phyloP scores from a whole-genome alignment of 345 rosid species.

The Turnera subulata region DNA sequence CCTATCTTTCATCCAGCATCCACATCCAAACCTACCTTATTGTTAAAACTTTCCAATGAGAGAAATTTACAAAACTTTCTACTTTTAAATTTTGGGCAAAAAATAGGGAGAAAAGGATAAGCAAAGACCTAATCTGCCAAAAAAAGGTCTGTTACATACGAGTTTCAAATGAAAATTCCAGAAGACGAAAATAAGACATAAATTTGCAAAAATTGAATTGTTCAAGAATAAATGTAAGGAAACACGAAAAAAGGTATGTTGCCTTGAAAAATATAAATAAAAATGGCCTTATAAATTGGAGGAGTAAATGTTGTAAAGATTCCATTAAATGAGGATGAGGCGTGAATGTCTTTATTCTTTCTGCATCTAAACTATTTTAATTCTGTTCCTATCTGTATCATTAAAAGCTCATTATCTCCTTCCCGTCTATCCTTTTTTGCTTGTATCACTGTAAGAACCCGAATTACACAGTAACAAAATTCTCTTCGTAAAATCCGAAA shows the following conservation, averaged over 20 bases:
- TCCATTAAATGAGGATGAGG: neutral
- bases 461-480: neutral
- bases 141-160: slow-evolving; percentile 7
- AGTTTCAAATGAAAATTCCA: neutral
- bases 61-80: slow-evolving; percentile 2
- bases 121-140: neutral
- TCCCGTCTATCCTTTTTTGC: neutral
- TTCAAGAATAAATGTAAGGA: too few species aligned
- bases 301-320: neutral
- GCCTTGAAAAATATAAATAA: neutral
- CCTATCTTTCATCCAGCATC: slow-evolving; percentile 22
- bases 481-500: neutral
- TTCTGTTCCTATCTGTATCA: neutral
- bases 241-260: neutral
- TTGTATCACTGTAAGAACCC: neutral
- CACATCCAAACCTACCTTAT: slow-evolving; percentile 17
- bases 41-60: slow-evolving; percentile 12
- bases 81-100: neutral
- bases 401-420: neutral
- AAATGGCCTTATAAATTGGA: neutral
- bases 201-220: neutral
- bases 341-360: neutral
- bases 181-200: neutral
- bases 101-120: neutral
- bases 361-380: too few species aligned